Conservation (phyloP, 257 asterid species). For the Knoxia roxburghii region DNA sequence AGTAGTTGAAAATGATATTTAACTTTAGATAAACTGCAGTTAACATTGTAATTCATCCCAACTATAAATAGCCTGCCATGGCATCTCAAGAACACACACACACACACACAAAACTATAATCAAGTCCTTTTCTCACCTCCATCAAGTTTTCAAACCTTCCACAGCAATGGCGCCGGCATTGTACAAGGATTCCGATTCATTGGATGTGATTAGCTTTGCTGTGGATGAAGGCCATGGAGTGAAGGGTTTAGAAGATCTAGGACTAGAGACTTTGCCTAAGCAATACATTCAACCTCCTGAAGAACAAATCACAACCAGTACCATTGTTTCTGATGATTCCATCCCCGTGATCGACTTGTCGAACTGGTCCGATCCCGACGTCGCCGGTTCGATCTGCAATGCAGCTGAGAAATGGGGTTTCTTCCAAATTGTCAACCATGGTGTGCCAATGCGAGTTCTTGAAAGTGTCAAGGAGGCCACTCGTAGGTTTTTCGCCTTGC, state of each 20-base stretch:
- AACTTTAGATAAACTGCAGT: too few species aligned
- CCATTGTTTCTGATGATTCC: slow-evolving; percentile 7
- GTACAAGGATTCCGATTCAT: not conserved
- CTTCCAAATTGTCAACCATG: slow-evolving; percentile 30
- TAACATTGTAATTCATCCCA: too few species aligned
- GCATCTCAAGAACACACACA: too few species aligned
- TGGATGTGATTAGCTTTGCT: slow-evolving; percentile 8
- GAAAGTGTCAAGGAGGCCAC: slow-evolving; percentile 25
- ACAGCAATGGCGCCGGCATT: slow-evolving; percentile 1
- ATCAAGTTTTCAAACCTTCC: not conserved
- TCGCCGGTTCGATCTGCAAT: slow-evolving; percentile 11
- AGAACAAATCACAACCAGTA: slow-evolving; percentile 15
- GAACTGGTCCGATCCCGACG: slow-evolving; percentile 13
- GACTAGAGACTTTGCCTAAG: slow-evolving; percentile 20
- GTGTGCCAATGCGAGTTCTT: slow-evolving; percentile 23
- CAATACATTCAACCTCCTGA: slow-evolving; percentile 28
- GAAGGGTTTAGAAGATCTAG: slow-evolving; percentile 26
- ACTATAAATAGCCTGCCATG: too few species aligned
- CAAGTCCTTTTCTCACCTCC: too few species aligned
- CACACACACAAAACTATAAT: too few species aligned
- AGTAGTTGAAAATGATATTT: too few species aligned
- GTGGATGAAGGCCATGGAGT: slow-evolving; percentile 30
- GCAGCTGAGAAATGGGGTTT: slow-evolving; percentile 33
- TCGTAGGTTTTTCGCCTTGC: slow-evolving; percentile 19
- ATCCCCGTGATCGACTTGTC: slow-evolving; percentile 32